phyloP scores from a whole-genome alignment of 176 grass and related monocot genomes.

The Carex littledalei region DNA sequence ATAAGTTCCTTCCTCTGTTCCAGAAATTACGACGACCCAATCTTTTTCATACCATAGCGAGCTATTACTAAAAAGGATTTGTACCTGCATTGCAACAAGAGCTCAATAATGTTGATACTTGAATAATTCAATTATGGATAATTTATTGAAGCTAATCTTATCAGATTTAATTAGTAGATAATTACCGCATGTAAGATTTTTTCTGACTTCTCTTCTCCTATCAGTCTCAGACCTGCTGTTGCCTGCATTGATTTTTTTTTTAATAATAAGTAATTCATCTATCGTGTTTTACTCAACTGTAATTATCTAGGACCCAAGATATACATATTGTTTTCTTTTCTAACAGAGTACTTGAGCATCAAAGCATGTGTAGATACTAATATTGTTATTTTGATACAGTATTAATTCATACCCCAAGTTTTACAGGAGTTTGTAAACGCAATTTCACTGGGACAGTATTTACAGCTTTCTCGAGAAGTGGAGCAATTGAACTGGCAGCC shows the following conservation, averaged over 20 bases:
- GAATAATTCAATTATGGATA: background rate
- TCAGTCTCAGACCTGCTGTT: slow-evolving; percentile 35
- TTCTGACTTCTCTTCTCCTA: slow-evolving; percentile 33
- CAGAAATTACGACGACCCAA: slow-evolving; percentile 38
- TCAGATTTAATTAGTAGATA: background rate
- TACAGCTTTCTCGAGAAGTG: slow-evolving; percentile 42
- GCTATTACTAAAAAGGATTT: slow-evolving; percentile 33
- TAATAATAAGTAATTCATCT: too few species aligned
- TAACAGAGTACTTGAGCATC: background rate
- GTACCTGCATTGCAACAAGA: slow-evolving; percentile 10
- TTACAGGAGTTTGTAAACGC: slow-evolving; percentile 30
- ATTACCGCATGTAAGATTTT: slow-evolving; percentile 44
- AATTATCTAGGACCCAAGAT: background rate
- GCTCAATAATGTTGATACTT: too few species aligned
- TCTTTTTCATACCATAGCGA: slow-evolving; percentile 31
- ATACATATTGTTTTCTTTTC: background rate
- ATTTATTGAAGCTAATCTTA: background rate
- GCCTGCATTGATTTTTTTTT: slow-evolving; percentile 21
- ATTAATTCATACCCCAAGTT: slow-evolving; percentile 32
- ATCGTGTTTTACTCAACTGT: too few species aligned
- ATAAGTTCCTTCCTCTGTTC: slow-evolving; percentile 52
- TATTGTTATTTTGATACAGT: background rate
- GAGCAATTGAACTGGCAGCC: slow-evolving; percentile 33
- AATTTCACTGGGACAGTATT: slow-evolving; percentile 23
- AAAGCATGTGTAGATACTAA: background rate